phyloP scores from a whole-genome alignment of 441 rosid species.

The Syzygium malaccense region DNA sequence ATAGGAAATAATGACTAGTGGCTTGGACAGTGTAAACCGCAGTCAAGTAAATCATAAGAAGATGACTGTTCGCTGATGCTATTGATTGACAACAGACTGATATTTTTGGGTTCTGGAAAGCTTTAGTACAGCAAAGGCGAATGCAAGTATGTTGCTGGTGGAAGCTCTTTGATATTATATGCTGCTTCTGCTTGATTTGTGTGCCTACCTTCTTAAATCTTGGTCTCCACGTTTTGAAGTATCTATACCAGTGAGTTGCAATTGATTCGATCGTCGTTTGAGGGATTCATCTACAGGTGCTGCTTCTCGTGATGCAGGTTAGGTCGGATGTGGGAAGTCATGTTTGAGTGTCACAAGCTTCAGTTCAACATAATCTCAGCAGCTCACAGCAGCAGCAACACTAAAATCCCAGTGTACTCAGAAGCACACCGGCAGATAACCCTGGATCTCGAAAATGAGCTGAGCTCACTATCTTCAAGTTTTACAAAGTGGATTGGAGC shows the following conservation, averaged over 20 bases:
- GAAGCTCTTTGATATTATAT: neutral
- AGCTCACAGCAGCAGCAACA: conserved; percentile 24
- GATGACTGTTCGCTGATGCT: neutral
- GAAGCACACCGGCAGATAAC: neutral
- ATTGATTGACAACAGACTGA: neutral
- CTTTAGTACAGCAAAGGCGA: neutral
- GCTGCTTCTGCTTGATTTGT: neutral
- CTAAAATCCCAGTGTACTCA: neutral
- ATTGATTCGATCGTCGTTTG: neutral
- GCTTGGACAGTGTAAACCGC: neutral
- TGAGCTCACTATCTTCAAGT: neutral
- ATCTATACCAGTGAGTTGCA: neutral
- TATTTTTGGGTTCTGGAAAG: neutral
- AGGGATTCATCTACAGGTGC: neutral
- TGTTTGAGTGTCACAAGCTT: conserved; percentile 84
- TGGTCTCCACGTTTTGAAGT: neutral
- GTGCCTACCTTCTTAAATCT: neutral
- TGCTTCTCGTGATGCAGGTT: conserved; percentile 35
- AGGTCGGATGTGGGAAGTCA: conserved; percentile 93
- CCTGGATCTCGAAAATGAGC: conserved; percentile 1
- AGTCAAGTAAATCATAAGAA: neutral
- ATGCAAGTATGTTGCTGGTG: neutral
- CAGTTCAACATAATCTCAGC: conserved; percentile 53
- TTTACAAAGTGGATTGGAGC: conserved; percentile 7
- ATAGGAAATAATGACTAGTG: neutral